These are phyloP conservation scores for Diutina mesorugosa DNA, from an alignment of 1,139 yeast genomes.

Conservation along the genomic window DNA sequence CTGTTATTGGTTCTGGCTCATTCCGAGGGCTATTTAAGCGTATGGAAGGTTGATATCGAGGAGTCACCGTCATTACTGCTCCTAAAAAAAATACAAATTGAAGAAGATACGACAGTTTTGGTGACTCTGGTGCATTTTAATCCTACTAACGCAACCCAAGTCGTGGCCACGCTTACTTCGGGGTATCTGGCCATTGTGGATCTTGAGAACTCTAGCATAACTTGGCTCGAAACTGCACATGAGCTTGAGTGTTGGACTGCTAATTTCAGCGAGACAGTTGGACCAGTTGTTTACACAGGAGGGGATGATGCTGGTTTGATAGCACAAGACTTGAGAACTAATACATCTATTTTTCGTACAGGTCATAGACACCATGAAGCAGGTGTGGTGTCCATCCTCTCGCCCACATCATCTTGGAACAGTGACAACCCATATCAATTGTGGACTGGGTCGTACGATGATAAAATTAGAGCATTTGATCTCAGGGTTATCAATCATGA, in stretches of 20 bases:
- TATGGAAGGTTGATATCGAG: conserved; percentile 40
- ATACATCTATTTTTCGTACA: conserved; percentile 36
- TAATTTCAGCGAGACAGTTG: conserved; percentile 48
- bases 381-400: conserved; percentile 73
- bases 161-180: conserved; percentile 46
- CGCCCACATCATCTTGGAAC: conserved; percentile 28
- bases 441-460: conserved; percentile 94
- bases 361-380: conserved; percentile 28
- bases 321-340: conserved; percentile 59
- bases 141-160: conserved; percentile 17
- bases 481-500: conserved; percentile 38
- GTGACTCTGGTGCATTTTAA: conserved; percentile 60
- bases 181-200: conserved; percentile 34
- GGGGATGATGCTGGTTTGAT: conserved; percentile 77
- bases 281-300: conserved; percentile 64
- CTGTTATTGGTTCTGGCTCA: conserved; percentile 50
- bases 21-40: conserved; percentile 59
- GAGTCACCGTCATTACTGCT: not conserved
- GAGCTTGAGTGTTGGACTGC: conserved; percentile 86
- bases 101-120: conserved; percentile 21
- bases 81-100: conserved; percentile 24
- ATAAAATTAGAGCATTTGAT: conserved; percentile 57
- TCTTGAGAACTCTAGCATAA: conserved; percentile 8
- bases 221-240: conserved; percentile 26
- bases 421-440: conserved; percentile 36